A percentile compares a stretch with the other conserved stretches of the same genome.
phyloP scores from a whole-genome alignment of 2,329 filamentous ascomycete genomes.

The Ophiostoma novo-ulmi region DNA sequence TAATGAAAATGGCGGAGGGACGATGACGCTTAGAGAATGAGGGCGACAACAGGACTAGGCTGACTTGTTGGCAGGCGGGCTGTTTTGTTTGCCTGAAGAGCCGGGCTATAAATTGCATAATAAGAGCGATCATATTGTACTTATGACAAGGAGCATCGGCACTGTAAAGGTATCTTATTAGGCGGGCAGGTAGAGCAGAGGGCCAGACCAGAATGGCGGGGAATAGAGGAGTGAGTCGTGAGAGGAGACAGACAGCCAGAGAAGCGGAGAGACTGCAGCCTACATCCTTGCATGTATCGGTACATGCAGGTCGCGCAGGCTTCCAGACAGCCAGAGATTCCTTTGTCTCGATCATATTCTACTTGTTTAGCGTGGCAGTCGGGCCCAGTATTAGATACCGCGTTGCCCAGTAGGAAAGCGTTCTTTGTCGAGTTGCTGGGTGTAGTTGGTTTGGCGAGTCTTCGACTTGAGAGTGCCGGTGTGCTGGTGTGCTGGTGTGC shows the following conservation, averaged over 20 bases:
- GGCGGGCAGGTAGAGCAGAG: background rate
- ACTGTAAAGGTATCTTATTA: background rate
- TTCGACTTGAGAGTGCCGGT: background rate
- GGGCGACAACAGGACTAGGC: background rate
- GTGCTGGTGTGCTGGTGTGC: background rate
- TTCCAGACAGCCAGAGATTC: slow-evolving; percentile 13
- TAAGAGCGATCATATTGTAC: slow-evolving; percentile 10
- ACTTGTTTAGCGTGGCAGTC: slow-evolving; percentile 20
- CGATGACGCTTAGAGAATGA: background rate
- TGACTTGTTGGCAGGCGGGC: background rate
- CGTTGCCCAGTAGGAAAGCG: slow-evolving; percentile 17
- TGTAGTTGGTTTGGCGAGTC: background rate
- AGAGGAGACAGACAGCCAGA: background rate
- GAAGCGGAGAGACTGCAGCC: background rate
- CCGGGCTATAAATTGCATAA: background rate
- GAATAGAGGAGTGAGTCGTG: background rate
- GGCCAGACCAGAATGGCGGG: background rate
- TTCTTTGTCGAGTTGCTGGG: background rate
- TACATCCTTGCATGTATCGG: slow-evolving; percentile 17
- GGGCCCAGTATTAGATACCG: slow-evolving; percentile 19
- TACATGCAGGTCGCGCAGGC: slow-evolving; percentile 10
- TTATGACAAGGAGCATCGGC: no score
- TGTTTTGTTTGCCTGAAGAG: background rate
- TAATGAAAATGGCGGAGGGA: background rate
- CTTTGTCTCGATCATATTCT: slow-evolving; percentile 20